Evolutionary conservation across 2,329 filamentous ascomycete genomes (phyloP), one percentile per base, ranked within the genome.

Genomic region (Colletotrichum phormii): DNA sequence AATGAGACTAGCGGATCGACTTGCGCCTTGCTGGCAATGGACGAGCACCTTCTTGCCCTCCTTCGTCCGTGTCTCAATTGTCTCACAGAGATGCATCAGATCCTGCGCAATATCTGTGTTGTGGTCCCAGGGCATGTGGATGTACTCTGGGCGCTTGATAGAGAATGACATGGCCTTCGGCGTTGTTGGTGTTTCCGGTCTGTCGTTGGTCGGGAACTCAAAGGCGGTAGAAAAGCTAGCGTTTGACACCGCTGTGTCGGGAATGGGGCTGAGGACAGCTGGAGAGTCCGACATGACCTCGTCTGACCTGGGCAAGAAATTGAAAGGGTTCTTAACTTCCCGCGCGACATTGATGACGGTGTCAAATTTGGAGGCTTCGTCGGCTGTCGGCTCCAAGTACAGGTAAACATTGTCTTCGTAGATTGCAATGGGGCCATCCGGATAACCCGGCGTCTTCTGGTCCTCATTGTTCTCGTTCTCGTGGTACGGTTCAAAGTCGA

Each of bases 111-210:
- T 96, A 72, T 97, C 93, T 0, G 94, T 96, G 82, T 96, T 95
- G 83, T 97, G 94, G 74, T 97, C 94, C 94, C 94, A 97, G 1
- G 91, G 92, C 77, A 97, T 92, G 79, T 97, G 94, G 18, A 97
- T 94, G 77, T 97, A 97, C 80, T 97, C 94, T 0, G 94, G 94
- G 58, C 89, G 83, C 63, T 85, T 88, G 49, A 81, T 81, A 2
- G 80, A 76, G 57, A 83, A 80, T 5, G 80, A 73, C 53, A 81
- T 82, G 13, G 89, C 87, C 79, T 89, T 91, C 3, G 90, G 89
- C 0, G 89, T 90, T 1, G 89, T 90, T 5, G 90, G 89, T 1
- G 88, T 89, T 51, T 85, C 84, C 13, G 77, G 77, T 24, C 75
- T 78, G 12, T 82, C 82, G 6, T 85, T 78, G 4, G 82, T 82